Evolutionary conservation across 345 rosid species (phyloP), one percentile per base, ranked within the genome.

Genomic region (Melastoma malabathricum): DNA sequence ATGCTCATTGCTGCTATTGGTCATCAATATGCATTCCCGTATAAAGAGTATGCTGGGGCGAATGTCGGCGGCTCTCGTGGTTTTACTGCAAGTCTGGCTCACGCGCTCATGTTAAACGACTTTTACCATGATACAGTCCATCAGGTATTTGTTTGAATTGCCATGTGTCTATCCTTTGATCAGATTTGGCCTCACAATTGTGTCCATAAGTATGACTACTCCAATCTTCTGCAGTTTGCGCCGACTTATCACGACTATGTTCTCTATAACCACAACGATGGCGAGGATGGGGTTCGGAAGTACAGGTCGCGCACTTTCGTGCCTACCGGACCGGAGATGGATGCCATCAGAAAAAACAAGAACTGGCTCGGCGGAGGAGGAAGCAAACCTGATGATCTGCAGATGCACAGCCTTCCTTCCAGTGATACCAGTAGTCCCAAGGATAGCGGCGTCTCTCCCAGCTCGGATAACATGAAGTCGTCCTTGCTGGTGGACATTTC

Each of bases 291-390:
- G 60, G 78, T 89, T 47, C 73, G 83, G 59, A 93, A 93, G 68
- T 93, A 88, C 57, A 66, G 94, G 47, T 83, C 97, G 0, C 74
- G 97, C 22, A 93, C 97, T 43, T 93, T 93, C 73, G 99, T 93
- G 68, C 99, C 97, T 9, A 93, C 99, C 51, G 97, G 99, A 44
- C 89, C 72, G 9, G 99, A 93, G 65, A 93, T 93, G 97, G 99
- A 93, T 72, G 83, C 82, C 18, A 86, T 81, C 44, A 79, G 97
- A 76, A 93, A 66, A 73, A 85, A 84, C 80, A 84, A 80, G 61
- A 73, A 65, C 64, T 44, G 76, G 62, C 66, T 71, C 46, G 92
- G 92, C 48, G 41, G 41, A 34, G 25, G 25, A 22, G 25, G 25
- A 31, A 76, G 69, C 78, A 87, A 79, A 74, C 51, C 72, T 51